Base-by-base conservation (phyloP, 176 grass and related monocot genomes). In the Triticum turgidum region DNA sequence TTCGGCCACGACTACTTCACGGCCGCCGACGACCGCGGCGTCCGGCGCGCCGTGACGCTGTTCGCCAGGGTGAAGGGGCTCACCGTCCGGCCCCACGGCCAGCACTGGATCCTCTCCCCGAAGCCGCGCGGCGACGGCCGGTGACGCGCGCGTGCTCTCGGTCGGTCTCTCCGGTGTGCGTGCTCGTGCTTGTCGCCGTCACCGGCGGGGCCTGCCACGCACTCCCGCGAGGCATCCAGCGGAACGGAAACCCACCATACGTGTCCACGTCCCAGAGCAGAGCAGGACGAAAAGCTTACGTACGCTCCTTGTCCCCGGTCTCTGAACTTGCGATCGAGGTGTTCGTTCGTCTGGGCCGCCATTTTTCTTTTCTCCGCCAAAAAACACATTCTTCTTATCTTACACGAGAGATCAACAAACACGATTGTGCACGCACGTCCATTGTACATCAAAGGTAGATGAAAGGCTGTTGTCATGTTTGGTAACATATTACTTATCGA, bases 1-100 rank as follows among this genome's bases (percentile, higher is more conserved):
- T 99, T 99, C 77, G 97, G 94, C 20, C 97, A 99, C 87, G 97
- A 99, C 68, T 99, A 97, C 88, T 90, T 90, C 83, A 99, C 97
- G 4, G 17, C 69, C 51, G 94, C 92, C 47, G 97, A 99, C 88
- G 88, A 94, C 83, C 87, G 85, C 62, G 97, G 97, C 72, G 97
- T 99, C 56, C 86, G 94, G 38, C 94, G 97, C 59, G 94, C 94
- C 1, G 90, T 99, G 2, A 97, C 92, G 70, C 89, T 99, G 7
- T 99, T 99, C 88, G 90, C 94, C 21, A 85, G 18, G 88, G 83
- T 92, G 3, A 97, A 94, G 30, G 90, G 94, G 4, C 87, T 99
- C 85, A 38, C 86, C 84, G 78, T 97, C 32, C 83, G 92, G 2
- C 87, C 92, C 18, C 83, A 99, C 68, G 94, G 94, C 11, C 89